Base-by-base conservation (phyloP, 192 early-diverging fungal genomes). In the Coemansia sp. region DNA sequence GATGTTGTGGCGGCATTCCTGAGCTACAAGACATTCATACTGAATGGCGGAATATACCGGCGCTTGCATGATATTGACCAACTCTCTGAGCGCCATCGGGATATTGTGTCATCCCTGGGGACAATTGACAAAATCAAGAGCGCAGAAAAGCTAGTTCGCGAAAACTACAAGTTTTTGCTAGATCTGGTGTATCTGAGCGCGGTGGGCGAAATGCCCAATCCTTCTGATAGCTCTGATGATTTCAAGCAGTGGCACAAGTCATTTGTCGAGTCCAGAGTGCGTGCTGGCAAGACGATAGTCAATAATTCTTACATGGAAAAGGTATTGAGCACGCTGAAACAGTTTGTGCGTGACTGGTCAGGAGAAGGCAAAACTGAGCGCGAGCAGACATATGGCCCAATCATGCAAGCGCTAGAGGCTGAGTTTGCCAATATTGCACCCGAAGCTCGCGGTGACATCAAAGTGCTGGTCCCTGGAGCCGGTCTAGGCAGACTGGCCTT, bases 301-400 rank as follows among this genome's bases (percentile, higher is more conserved):
- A 77, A 65, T n/a, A 87, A 91, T 38, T 70, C 72, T 37, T 90
- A 96, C 54, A 92, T 95, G 88, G 93, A 94, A 61, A 96, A 94
- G 75, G 80, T 97, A 10, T 83, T 90, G 23, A 90, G 88, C 56
- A 97, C 93, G 0, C 73, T 98, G 55, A 88, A 91, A 62, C 97
- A 98, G 70, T 92, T 98, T 86, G 93, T 94, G 29, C 83, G 97
- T 21, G 97, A 99, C 70, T 99, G 97, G 97, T 86, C 90, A 14
- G 83, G 39, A 25, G 93, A 95, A 84, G 95, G 96, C 1, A 59
- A 83, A 67, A 27, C 65, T 12, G 97, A 99, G 67, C 76, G 97
- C 11, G 81, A 87, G 21, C 82, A 85, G 19, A 87, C 90, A 2
- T 99, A 96, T 76, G 77, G 75, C 10, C 94, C 94, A 0, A 85